phyloP scores from a whole-genome alignment of 768 basidiomycete species.

The Trametes villosa region DNA sequence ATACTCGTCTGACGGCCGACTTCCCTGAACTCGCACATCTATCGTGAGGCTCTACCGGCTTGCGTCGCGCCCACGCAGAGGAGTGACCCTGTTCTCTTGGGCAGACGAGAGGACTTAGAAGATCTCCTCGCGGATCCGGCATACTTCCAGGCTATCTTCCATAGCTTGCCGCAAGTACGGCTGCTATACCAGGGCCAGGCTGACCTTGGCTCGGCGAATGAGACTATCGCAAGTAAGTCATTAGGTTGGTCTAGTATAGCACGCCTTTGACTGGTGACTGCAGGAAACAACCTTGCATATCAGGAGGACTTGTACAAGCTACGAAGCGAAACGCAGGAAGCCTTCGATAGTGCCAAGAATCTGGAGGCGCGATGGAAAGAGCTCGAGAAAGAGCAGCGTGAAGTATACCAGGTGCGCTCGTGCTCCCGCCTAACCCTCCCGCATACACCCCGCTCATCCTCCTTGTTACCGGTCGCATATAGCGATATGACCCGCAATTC shows the following conservation, averaged over 20 bases:
- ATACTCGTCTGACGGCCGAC: slow-evolving; percentile 46
- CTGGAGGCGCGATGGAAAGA: slow-evolving; percentile 86
- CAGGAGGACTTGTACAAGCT: slow-evolving; percentile 78
- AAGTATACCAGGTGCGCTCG: slow-evolving; percentile 77
- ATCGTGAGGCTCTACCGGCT: slow-evolving; percentile 54
- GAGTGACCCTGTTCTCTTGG: neutral
- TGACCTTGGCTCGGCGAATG: slow-evolving; percentile 82
- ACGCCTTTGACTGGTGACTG: neutral
- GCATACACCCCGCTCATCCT: neutral
- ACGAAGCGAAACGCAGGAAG: slow-evolving; percentile 80
- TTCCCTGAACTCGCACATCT: slow-evolving; percentile 76
- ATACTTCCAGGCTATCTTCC: slow-evolving; percentile 89
- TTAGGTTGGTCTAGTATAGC: neutral
- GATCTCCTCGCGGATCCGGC: slow-evolving; percentile 79
- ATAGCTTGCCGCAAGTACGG: slow-evolving; percentile 76
- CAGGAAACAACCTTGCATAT: slow-evolving; percentile 76
- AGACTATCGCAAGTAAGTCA: slow-evolving; percentile 80
- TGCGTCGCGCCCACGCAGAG: neutral
- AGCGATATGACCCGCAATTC: slow-evolving; percentile 89
- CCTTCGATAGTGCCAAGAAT: slow-evolving; percentile 84
- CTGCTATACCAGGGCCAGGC: slow-evolving; percentile 75
- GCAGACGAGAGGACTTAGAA: slow-evolving; percentile 87
- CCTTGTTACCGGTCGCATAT: neutral
- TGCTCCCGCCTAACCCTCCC: neutral
- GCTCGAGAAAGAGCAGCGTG: slow-evolving; percentile 85